phyloP scores from a whole-genome alignment of 345 rosid species.

The Salix udensis region DNA sequence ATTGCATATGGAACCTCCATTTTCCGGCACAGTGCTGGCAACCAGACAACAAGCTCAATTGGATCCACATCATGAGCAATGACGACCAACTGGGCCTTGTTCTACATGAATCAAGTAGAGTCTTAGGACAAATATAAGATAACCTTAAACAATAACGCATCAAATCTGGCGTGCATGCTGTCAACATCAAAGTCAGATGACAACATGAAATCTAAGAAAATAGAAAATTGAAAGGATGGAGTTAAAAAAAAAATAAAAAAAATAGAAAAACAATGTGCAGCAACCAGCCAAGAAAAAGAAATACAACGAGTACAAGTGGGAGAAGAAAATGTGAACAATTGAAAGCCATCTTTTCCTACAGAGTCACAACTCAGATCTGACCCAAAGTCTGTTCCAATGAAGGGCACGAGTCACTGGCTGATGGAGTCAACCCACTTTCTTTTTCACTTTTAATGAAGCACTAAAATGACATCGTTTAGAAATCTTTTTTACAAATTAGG shows the following conservation, averaged over 20 bases:
- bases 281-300: not conserved
- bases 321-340: not conserved
- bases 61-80: conserved; percentile 89
- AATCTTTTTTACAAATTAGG: no score
- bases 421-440: no score
- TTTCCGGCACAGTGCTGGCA: conserved; percentile 81
- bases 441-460: no score
- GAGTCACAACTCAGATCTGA: not conserved
- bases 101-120: conserved; percentile 29
- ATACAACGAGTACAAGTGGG: not conserved
- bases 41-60: conserved; percentile 81
- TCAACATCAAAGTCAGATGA: not conserved
- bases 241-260: no score
- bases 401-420: no score
- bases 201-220: no score
- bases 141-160: not conserved
- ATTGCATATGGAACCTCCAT: conserved; percentile 85
- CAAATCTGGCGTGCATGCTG: not conserved
- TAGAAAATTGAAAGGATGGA: not conserved
- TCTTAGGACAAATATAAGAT: not conserved
- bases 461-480: no score
- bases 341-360: not conserved
- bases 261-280: not conserved
- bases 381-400: not conserved
- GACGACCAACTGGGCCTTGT: conserved; percentile 70